These are phyloP conservation scores for Rhizoclosmatium sp. DNA, from an alignment of 192 early-diverging fungal species.

Conservation along the genomic window DNA sequence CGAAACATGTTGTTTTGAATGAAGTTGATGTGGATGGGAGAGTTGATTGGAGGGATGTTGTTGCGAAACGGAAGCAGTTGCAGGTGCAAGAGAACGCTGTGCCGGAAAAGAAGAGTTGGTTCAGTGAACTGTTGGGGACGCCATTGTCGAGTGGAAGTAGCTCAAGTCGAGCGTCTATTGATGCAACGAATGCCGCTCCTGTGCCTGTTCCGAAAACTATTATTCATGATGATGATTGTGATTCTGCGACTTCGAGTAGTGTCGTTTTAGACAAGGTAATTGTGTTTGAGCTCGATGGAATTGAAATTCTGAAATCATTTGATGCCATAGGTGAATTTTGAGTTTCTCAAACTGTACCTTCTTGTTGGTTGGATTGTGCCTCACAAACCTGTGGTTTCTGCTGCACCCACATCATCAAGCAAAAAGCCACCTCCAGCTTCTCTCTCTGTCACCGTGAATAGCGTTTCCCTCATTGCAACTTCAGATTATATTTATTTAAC, in stretches of 20 bases:
- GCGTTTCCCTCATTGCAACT: conserved; percentile 48
- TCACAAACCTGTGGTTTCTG: conserved; percentile 1
- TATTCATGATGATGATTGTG: conserved; percentile 40
- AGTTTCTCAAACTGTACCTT: conserved; percentile 55
- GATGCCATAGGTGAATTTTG: conserved; percentile 43
- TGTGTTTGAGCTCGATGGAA: not conserved
- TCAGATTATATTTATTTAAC: conserved; percentile 55
- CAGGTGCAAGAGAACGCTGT: not conserved
- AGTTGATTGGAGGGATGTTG: conserved; percentile 23
- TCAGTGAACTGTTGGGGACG: conserved; percentile 4
- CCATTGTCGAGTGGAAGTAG: conserved; percentile 7
- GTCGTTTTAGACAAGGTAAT: conserved; percentile 37
- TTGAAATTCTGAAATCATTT: not conserved
- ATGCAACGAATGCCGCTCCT: not conserved
- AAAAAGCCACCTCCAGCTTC: conserved; percentile 15
- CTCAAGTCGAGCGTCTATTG: not conserved
- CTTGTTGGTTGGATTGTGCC: conserved; percentile 52
- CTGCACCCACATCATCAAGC: not conserved
- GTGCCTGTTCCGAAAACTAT: not conserved
- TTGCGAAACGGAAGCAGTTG: conserved; percentile 4
- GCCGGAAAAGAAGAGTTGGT: conserved; percentile 25
- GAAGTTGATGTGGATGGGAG: conserved; percentile 23
- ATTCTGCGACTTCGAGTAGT: conserved; percentile 36
- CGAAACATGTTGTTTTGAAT: conserved; percentile 38
- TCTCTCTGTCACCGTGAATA: conserved; percentile 42